Base-by-base conservation (phyloP, 2,329 filamentous ascomycete genomes). In the Byssoonygena ceratinophila region DNA sequence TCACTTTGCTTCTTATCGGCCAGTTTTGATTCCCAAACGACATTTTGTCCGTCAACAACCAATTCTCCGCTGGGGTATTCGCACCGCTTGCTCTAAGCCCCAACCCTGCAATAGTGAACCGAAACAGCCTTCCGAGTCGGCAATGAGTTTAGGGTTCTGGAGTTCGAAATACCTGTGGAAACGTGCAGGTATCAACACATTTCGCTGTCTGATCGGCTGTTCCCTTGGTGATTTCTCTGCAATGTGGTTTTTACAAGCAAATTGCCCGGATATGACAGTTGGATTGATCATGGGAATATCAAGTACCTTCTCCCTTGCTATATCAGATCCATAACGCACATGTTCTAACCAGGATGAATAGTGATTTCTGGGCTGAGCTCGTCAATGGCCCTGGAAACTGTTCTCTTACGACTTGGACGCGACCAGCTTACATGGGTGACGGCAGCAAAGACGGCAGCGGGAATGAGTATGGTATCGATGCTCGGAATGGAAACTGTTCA, bases 401-500 rank as follows among this genome's bases (percentile, higher is more conserved):
- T 72, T 0, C 66, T 80, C 2, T 71, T 80, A 1, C 69, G 69
- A 0, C 58, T 68, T 0, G 77, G 77, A 0, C 68, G 66, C 1
- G 77, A 80, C 50, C 60, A 64, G 6, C 63, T 80, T 0, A 57
- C 73, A 0, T 79, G 75, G 76, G 52, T 59, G 0, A 59, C 58
- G 0, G 77, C 78, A 0, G 69, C 67, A 2, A 74, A 68, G 41
- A 80, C 77, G 0, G 78, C 78, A 0, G 71, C 74, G 20, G 78
- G 78, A 0, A 81, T 80, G 78, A 80, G 77, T 53, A 63, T 79
- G 45, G 73, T 80, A 8, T 80, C 77, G 0, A 80, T 80, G 78
- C 8, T 79, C 1, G 75, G 77, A 0, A 81, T 81, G 77, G 77
- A 80, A 59, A 55, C 68, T 2, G 76, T 73, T 0, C 73, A 80